These are phyloP conservation scores for Rhododendron williamsianum DNA, from an alignment of 148 eudicot genomes.

Conservation along the genomic window DNA sequence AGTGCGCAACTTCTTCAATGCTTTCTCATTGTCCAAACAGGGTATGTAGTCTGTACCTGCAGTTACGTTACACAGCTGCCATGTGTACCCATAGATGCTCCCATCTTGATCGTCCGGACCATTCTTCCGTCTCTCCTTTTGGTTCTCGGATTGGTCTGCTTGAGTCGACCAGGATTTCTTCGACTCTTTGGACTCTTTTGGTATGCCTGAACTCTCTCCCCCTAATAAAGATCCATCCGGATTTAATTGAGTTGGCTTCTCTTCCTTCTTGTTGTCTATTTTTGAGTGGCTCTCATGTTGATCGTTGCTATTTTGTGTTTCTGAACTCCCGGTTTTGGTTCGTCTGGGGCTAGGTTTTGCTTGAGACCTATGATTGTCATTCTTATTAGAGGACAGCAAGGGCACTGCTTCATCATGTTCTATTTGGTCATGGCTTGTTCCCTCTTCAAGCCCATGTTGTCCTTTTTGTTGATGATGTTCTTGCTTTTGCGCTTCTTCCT, in stretches of 20 bases:
- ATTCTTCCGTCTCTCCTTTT: slow-evolving; percentile 29
- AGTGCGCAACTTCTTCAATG: slow-evolving; percentile 41
- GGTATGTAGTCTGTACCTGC: slow-evolving; percentile 77
- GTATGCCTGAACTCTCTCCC: slow-evolving; percentile 48
- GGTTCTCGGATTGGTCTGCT: slow-evolving; percentile 35
- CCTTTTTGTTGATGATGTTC: slow-evolving; percentile 6
- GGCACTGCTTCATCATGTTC: slow-evolving; percentile 25
- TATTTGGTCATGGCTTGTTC: slow-evolving; percentile 25
- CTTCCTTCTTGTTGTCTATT: slow-evolving; percentile 10
- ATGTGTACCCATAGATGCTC: slow-evolving; percentile 26
- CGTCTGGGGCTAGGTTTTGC: neutral
- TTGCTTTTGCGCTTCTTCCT: slow-evolving; percentile 20
- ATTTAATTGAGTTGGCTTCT: slow-evolving; percentile 25
- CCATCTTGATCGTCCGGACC: slow-evolving; percentile 26
- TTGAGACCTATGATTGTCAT: neutral
- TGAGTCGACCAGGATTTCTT: slow-evolving; percentile 44
- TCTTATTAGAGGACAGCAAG: neutral
- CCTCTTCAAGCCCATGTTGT: slow-evolving; percentile 19
- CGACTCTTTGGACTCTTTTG: slow-evolving; percentile 50
- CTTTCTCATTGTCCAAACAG: slow-evolving; percentile 57
- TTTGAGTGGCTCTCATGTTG: neutral
- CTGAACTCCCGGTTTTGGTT: slow-evolving; percentile 4
- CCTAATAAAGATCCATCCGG: slow-evolving; percentile 14
- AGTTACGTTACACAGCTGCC: slow-evolving; percentile 63
- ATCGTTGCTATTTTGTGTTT: neutral